Base-by-base conservation (phyloP, 129 eudicot species). In the Scalesia atractyloides region DNA sequence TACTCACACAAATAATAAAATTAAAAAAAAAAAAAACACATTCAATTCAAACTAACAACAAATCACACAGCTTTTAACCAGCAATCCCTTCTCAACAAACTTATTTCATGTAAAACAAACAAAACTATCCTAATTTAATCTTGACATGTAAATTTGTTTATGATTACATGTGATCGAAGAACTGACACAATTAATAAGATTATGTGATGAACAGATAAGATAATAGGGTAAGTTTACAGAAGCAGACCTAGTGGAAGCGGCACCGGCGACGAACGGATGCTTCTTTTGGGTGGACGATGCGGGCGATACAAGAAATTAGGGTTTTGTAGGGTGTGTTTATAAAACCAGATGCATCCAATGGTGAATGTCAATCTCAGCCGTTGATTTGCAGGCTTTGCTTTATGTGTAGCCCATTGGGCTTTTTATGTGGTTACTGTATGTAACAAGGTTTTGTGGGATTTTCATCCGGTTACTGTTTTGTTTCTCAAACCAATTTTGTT, bases 301-400 rank as follows among this genome's bases (percentile, higher is more conserved):
- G n/a, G n/a, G n/a, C n/a, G n/a, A n/a, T n/a, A n/a, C 5, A 17
- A 71, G 30, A 49, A 22, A 64, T 64, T 74, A 74, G 79, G 79
- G 72, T 74, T 74, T 74, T 51, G 79, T 74, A 50, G 46, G 46
- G 66, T 33, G 47, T 47, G 30, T 51, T 73, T 36, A 10, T 58
- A 63, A 50, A 37, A 17, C 24, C 70, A 19, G 20, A 43, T 1
- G 70, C 53, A 64, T 39, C 69, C 34, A 64, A 18, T n/a, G 26
- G 2, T 14, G 7, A 5, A 9, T 19, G 5, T 36, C 0, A 41
- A 66, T 65, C 49, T 65, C 37, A 66, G 39, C 71, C 71, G 37
- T 47, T 18, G 57, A 66, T 66, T 47, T 66, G 13, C 15, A 15
- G 59, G 59, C 60, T 48, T 68, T 34, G 8, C 46, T 24, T 68